A percentile compares a stretch with the other conserved stretches of the same genome.
Evolutionary conservation across 2,329 filamentous ascomycete genomes (phyloP).

Genomic region (Cercospora janseana): DNA sequence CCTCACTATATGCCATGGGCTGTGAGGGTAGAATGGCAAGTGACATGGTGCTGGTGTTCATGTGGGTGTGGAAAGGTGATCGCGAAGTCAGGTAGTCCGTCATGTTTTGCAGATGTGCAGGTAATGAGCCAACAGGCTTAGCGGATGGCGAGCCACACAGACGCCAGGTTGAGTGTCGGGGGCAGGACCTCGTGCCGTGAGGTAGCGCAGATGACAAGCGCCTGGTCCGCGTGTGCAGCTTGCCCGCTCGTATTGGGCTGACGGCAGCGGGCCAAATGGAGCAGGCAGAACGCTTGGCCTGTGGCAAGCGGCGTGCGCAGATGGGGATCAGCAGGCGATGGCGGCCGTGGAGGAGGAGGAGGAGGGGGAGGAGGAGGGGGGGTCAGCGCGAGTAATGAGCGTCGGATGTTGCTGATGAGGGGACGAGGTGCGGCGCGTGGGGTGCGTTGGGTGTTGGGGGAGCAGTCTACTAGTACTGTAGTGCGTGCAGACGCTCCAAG

Average conservation of each 20-base stretch:
- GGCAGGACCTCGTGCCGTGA: conserved; percentile 5
- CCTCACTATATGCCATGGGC: conserved; percentile 32
- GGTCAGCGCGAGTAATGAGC: conserved; percentile 11
- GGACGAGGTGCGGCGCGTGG: background rate
- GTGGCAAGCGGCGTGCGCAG: conserved; percentile 7
- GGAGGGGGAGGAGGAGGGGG: too few species aligned
- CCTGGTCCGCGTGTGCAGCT: conserved; percentile 12
- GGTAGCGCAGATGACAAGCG: conserved; percentile 5
- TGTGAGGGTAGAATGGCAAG: conserved; percentile 43
- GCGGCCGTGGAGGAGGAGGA: too few species aligned
- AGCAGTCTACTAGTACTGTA: conserved; percentile 5
- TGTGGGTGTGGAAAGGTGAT: conserved; percentile 31
- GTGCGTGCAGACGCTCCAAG: too few species aligned
- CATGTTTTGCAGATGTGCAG: conserved; percentile 29
- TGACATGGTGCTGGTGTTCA: conserved; percentile 43
- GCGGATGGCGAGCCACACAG: conserved; percentile 3
- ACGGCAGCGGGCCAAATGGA: conserved; percentile 7
- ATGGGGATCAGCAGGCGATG: conserved; percentile 9
- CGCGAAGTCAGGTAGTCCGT: conserved; percentile 34
- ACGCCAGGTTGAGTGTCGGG: background rate
- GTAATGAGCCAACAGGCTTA: background rate
- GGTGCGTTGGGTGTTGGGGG: conserved; percentile 6
- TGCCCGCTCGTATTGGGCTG: conserved; percentile 11
- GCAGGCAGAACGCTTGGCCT: conserved; percentile 4
- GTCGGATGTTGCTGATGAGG: too few species aligned